These are phyloP conservation scores for Eucalyptus pauciflora DNA, from an alignment of 345 rosid species.

Conservation along the genomic window DNA sequence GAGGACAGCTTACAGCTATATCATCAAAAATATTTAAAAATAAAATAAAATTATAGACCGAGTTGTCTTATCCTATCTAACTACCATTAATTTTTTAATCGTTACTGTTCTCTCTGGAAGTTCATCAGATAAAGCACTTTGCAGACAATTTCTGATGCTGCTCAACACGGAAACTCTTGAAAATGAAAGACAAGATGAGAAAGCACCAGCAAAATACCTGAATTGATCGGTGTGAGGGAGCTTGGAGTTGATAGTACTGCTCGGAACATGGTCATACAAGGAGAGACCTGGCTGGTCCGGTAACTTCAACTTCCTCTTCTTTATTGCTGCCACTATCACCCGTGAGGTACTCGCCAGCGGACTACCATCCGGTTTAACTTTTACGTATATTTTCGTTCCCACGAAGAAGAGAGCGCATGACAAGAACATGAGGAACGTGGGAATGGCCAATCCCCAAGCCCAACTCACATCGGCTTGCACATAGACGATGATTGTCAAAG, in stretches of 20 bases:
- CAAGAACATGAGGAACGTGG: slow-evolving; percentile 29
- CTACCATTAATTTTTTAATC: background rate
- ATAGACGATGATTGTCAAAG: slow-evolving; percentile 33
- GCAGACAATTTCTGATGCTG: background rate
- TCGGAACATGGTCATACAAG: slow-evolving; percentile 15
- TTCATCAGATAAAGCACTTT: background rate
- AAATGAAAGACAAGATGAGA: background rate
- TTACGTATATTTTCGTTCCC: slow-evolving; percentile 26
- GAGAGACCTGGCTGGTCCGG: slow-evolving; percentile 27
- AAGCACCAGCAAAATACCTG: slow-evolving; percentile 7
- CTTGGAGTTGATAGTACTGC: slow-evolving; percentile 15
- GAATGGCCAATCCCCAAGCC: slow-evolving; percentile 42
- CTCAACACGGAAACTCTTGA: background rate
- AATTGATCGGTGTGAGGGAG: slow-evolving; percentile 30
- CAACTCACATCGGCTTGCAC: slow-evolving; percentile 50
- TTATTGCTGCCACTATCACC: slow-evolving; percentile 38
- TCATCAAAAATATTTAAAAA: background rate
- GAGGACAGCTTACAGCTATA: background rate
- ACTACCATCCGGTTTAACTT: slow-evolving; percentile 31
- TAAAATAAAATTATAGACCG: background rate
- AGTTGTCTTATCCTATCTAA: background rate
- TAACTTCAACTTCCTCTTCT: slow-evolving; percentile 34
- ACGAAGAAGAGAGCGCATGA: slow-evolving; percentile 21
- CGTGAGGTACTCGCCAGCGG: slow-evolving; percentile 10
- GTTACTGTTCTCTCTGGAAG: background rate